phyloP scores from a whole-genome alignment of 768 basidiomycete genomes.

The Suillus decipiens region DNA sequence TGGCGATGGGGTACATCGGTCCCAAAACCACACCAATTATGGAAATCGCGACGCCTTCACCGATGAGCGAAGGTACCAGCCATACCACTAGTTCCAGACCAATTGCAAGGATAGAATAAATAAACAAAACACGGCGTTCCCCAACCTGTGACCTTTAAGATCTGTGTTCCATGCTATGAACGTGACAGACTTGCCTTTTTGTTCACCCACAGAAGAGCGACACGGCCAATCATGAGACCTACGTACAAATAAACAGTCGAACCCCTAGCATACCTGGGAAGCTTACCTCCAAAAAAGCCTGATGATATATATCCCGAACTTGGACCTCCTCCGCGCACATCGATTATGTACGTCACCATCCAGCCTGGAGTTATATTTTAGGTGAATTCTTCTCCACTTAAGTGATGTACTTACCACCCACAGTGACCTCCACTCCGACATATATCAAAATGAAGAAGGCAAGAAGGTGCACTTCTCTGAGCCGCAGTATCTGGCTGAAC shows the following conservation, averaged over 20 bases:
- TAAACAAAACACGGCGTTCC: constrained; percentile 29
- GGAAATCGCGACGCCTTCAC: constrained; percentile 62
- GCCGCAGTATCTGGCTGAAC: constrained; percentile 47
- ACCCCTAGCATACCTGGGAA: neutral
- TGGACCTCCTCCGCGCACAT: constrained; percentile 44
- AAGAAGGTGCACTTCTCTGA: constrained; percentile 45
- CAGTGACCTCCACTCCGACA: constrained; percentile 54
- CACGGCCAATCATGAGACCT: constrained; percentile 33
- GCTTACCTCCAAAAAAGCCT: constrained; percentile 36
- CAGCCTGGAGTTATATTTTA: constrained; percentile 43
- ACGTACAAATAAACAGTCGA: neutral
- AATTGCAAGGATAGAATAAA: constrained; percentile 34
- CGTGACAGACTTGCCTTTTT: constrained; percentile 20
- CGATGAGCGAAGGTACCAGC: constrained; percentile 67
- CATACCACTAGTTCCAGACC: constrained; percentile 68
- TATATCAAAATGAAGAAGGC: constrained; percentile 48
- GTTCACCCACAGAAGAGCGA: constrained; percentile 32
- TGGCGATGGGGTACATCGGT: constrained; percentile 67
- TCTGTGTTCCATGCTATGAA: neutral
- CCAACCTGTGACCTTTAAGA: constrained; percentile 26
- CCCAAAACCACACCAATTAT: constrained; percentile 71
- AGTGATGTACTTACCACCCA: constrained; percentile 39
- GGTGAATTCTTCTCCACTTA: neutral
- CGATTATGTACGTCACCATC: constrained; percentile 62
- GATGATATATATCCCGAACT: constrained; percentile 50